Base-by-base conservation (phyloP, 2,329 filamentous ascomycete genomes). In the Penicillium thymicola region DNA sequence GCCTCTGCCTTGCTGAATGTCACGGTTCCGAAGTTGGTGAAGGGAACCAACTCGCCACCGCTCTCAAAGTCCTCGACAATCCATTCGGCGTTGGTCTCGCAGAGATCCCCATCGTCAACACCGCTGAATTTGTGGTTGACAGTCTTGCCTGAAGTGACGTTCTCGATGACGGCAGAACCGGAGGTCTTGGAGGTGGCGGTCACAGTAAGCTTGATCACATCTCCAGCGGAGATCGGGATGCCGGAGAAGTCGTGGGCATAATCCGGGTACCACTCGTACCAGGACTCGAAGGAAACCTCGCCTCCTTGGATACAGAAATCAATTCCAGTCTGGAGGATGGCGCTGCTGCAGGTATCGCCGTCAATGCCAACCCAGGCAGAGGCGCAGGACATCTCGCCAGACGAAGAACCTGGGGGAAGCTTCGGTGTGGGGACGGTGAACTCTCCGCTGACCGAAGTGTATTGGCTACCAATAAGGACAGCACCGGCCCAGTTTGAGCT, bases 331-430 rank as follows among this genome's bases (percentile, higher is more conserved):
- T 84, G 81, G 2, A 84, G 72, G 50, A 84, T 82, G 11, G 80
- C 79, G 6, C 70, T 75, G n/a, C 64, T 62, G 69, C 79, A 84
- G 10, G 79, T 82, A 60, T 83, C 79, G 16, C 82, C 82, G 61
- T 85, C 82, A 53, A 85, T 84, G 34, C 82, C 82, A 7, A 85
- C 81, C 82, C 81, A 84, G 7, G 80, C 81, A 4, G 79, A 78
- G 21, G 79, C 78, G 30, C 76, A 75, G 64, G 79, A 77, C 23
- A 72, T 63, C 6, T 55, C 64, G 25, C 55, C 61, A 34, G 63
- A 67, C 52, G 64, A 67, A 47, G 70, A 69, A 45, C 73, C 72
- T 6, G 67, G 62, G 1, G 77, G 74, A 11, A 67, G 63, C 32
- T 70, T 66, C 14, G 79, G 77, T 1, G 72, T 77, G 1, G 82